These are phyloP conservation scores for Marasmius oreades DNA, from an alignment of 1,284 basidiomycete species.

Conservation along the genomic window DNA sequence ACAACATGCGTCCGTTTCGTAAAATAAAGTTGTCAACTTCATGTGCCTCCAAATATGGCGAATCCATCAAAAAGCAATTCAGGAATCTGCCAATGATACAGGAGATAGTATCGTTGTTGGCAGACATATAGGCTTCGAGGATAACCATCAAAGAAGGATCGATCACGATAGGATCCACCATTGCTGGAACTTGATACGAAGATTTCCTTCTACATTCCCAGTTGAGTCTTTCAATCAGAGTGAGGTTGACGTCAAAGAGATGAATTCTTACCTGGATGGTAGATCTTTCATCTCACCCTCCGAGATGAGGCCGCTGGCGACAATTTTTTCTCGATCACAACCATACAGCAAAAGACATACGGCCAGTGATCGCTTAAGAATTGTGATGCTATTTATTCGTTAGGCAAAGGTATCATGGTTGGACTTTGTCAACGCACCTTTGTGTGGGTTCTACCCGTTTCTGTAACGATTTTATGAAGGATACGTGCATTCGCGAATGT, in stretches of 20 bases:
- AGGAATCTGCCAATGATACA: conserved; percentile 60
- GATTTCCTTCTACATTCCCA: conserved; percentile 43
- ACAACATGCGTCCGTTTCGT: conserved; percentile 52
- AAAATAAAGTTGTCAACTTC: conserved; percentile 71
- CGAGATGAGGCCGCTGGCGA: conserved; percentile 39
- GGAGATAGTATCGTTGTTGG: conserved; percentile 47
- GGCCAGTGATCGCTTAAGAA: conserved; percentile 56
- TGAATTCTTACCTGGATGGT: conserved; percentile 46
- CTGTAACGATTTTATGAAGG: conserved; percentile 33
- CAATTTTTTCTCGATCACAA: conserved; percentile 48
- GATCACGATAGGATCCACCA: conserved; percentile 55
- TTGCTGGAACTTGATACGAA: conserved; percentile 34
- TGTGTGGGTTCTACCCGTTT: conserved; percentile 24
- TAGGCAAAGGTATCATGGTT: not conserved
- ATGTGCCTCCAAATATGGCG: conserved; percentile 54
- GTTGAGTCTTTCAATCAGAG: conserved; percentile 6
- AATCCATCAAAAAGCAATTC: conserved; percentile 53
- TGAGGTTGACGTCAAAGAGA: conserved; percentile 1
- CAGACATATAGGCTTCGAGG: conserved; percentile 49
- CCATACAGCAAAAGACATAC: conserved; percentile 62
- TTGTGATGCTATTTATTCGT: conserved; percentile 30
- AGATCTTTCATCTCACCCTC: conserved; percentile 46
- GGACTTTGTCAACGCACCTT: conserved; percentile 17
- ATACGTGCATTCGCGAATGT: conserved; percentile 39
- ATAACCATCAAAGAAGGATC: conserved; percentile 49